phyloP scores from a whole-genome alignment of 2,329 filamentous ascomycete genomes.

The Penicillium sp. region DNA sequence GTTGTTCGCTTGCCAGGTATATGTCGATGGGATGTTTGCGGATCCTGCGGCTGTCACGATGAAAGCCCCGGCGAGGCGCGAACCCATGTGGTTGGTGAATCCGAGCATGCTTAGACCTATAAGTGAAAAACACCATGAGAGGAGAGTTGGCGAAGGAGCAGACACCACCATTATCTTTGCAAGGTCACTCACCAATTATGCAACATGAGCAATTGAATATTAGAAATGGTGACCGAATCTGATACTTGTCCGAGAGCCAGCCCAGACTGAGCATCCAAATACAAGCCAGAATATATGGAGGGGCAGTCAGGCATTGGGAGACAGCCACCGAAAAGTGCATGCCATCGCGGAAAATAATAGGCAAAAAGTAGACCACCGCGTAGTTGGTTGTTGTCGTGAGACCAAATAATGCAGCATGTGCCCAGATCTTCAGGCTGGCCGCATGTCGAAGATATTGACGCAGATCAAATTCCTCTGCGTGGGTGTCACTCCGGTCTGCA shows the following conservation, averaged over 20 bases:
- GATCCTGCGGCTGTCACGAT: no score
- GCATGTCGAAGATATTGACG: slow-evolving; percentile 54
- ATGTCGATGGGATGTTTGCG: no score
- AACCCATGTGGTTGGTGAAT: no score
- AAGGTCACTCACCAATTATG: no score
- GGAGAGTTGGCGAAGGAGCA: no score
- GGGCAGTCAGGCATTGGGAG: slow-evolving; percentile 73
- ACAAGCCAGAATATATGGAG: slow-evolving; percentile 66
- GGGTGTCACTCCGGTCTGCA: slow-evolving; percentile 58
- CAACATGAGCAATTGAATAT: slow-evolving; percentile 54
- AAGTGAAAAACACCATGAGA: no score
- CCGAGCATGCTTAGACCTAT: no score
- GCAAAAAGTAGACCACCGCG: slow-evolving; percentile 77
- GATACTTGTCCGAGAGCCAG: slow-evolving; percentile 68
- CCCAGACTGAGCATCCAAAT: slow-evolving; percentile 57
- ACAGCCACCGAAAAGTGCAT: slow-evolving; percentile 69
- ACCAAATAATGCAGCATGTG: slow-evolving; percentile 59
- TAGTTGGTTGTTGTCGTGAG: slow-evolving; percentile 72
- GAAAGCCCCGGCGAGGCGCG: no score
- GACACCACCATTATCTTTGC: no score
- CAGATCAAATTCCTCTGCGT: slow-evolving; percentile 53
- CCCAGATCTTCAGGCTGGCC: slow-evolving; percentile 60
- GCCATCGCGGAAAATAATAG: slow-evolving; percentile 68
- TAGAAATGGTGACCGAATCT: slow-evolving; percentile 68
- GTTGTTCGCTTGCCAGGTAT: slow-evolving; percentile 61